Base-by-base conservation (phyloP, 75 land plant genomes). In the Cunninghamia lanceolata region DNA sequence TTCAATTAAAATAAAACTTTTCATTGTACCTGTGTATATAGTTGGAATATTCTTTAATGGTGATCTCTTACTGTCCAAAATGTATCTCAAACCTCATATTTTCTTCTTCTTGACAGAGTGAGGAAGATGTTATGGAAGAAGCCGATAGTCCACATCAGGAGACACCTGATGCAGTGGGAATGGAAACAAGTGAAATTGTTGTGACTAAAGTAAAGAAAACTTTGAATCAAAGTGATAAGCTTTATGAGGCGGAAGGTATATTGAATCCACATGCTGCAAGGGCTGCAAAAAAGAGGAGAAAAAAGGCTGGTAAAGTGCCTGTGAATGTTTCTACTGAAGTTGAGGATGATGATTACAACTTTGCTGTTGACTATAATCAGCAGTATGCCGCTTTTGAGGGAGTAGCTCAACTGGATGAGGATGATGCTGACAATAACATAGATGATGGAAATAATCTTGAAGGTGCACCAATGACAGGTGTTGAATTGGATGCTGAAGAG, bases 171-270 rank as follows among this genome's bases (percentile, higher is more conserved):
- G 86, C 74, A 25, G 88, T 88, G 42, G 82, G 89, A 71, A 66
- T 89, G 32, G 91, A 91, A 86, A 87, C 56, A n/a, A 30, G 35
- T 74, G 90, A 86, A 75, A 90, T 83, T 15, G 87, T 66, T 3
- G 89, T 83, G 17, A 86, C 87, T 14, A 28, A 43, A 10, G 89
- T 89, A 75, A 40, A 52, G 1, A 85, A 54, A 59, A 17, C 81
- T 83, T 85, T 82, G 75, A 89, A 70, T 53, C 97, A 96, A 82
- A 94, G 93, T 87, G 91, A 93, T 78, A 95, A 93, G 84, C 90
- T 97, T 11, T 97, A 97, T 90, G 84, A 92, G 71, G 98, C 88
- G 13, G 96, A 96, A 84, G 98, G 99, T 50, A 97, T 97, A 38
- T 90, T 96, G 9, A 94, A 97, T 82, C 94, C 99, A 0, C 96